Evolutionary conservation across 106 monocot genomes (phyloP), one percentile per base, ranked within the genome.

Genomic region (Dioscorea dumetorum): DNA sequence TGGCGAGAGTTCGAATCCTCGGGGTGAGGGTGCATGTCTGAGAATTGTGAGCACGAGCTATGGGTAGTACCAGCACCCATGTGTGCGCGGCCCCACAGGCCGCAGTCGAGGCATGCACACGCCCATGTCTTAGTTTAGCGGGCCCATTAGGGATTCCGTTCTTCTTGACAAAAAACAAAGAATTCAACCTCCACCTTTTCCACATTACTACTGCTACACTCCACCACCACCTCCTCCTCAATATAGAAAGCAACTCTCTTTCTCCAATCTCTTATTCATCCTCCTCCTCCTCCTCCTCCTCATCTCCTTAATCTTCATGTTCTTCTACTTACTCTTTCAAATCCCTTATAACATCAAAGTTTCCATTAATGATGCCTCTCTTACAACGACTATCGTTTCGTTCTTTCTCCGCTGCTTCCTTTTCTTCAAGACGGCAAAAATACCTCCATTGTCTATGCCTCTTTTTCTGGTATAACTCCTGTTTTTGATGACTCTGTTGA

Each of bases 381-480:
- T 93, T 50, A 41, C 81, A 79, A 80, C 50, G 88, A 72, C 0
- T 5, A 35, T 22, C 73, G 81, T 15, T 91, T 95, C 33, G 79
- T 59, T 14, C 85, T 22, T 59, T 14, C n/a, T 13, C 17, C 48
- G 11, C 72, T 91, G 24, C 88, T 76, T 31, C 15, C 76, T 14
- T 87, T 87, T 72, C 87, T 73, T 66, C 88, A 89, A 69, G 86
- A 73, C 12, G 78, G 78, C 72, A 89, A 92, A 71, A 89, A 79
- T 63, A 84, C 86, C 0, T 59, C 80, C 19, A 24, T 22, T 20
- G 22, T 86, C 22, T 22, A 59, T 0, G 79, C 84, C 2, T 50
- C 1, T 70, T 81, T 95, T 54, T 28, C 28, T 1, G 28, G 28
- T 28, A 3, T 28, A 17, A 51, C 51, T 51, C 51, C 51, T 12